These are phyloP conservation scores for Cynanchum wilfordii DNA, from an alignment of 257 asterid genomes.

Conservation along the genomic window DNA sequence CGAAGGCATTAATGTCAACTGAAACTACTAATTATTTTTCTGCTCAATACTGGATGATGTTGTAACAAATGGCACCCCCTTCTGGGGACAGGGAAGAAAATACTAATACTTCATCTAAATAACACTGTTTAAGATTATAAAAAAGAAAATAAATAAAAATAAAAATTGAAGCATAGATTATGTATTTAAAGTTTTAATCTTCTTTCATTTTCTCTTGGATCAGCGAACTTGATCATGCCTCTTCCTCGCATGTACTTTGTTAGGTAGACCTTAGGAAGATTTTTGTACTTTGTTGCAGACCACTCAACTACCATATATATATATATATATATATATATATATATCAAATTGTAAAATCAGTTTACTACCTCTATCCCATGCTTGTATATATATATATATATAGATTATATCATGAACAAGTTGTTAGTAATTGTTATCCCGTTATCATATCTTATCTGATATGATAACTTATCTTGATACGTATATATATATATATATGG, in stretches of 20 bases:
- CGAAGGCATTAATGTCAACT: background rate
- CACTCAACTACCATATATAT: constrained; percentile 2
- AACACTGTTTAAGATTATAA: too few relatives aligned
- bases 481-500: too few relatives aligned
- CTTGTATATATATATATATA: background rate
- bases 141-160: too few relatives aligned
- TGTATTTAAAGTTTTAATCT: background rate
- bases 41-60: background rate
- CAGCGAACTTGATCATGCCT: background rate
- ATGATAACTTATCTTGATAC: too few relatives aligned
- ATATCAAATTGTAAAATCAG: background rate
- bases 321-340: too few relatives aligned
- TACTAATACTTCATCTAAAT: background rate
- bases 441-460: too few relatives aligned
- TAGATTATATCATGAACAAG: background rate
- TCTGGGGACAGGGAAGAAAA: constrained; percentile 1
- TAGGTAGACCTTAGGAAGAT: background rate
- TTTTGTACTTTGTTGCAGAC: background rate
- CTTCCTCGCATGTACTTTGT: constrained; percentile 7
- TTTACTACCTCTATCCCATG: background rate
- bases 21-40: background rate
- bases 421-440: too few relatives aligned
- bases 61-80: constrained; percentile 4
- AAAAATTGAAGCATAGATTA: background rate
- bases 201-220: background rate